Conservation (phyloP, 1,139 yeast species). For the Pichia sp. region DNA sequence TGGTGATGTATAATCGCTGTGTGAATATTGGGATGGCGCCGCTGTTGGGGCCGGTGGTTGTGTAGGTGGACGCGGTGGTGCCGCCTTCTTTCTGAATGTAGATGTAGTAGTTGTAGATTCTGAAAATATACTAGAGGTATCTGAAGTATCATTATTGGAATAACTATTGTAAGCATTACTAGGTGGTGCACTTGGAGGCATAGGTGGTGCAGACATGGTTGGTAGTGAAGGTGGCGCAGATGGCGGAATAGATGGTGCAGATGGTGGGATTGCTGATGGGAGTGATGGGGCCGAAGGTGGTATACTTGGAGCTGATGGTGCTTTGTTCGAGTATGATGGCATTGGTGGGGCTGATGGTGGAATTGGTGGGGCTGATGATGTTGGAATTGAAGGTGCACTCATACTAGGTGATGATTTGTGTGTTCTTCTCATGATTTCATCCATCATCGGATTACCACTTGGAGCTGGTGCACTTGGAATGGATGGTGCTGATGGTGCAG, state of each 20-base stretch:
- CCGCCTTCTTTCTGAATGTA: slow-evolving; percentile 9
- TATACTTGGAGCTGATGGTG: not conserved
- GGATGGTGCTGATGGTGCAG: slow-evolving; percentile 20
- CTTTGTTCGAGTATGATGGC: slow-evolving; percentile 15
- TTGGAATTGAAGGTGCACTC: too few species aligned
- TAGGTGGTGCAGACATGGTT: slow-evolving; percentile 10
- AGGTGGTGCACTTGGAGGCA: slow-evolving; percentile 8
- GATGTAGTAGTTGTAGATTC: slow-evolving; percentile 11
- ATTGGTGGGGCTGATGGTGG: slow-evolving; percentile 30
- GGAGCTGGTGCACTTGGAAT: slow-evolving; percentile 7
- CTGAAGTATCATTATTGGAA: slow-evolving; percentile 7
- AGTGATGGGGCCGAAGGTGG: slow-evolving; percentile 9
- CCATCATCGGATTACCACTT: slow-evolving; percentile 19
- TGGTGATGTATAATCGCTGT: slow-evolving; percentile 15
- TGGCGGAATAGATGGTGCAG: slow-evolving; percentile 5
- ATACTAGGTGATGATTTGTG: slow-evolving; percentile 12
- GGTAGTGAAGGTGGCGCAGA: slow-evolving; percentile 12
- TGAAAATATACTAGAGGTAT: slow-evolving; percentile 16
- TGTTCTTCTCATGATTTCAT: slow-evolving; percentile 18
- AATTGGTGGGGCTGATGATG: slow-evolving; percentile 18
- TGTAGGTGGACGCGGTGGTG: slow-evolving; percentile 23
- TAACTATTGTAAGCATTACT: not conserved
- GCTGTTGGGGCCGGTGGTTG: slow-evolving; percentile 23
- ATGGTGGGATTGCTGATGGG: slow-evolving; percentile 3
- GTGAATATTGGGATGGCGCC: slow-evolving; percentile 17